Base-by-base conservation (phyloP, 2,329 filamentous ascomycete species). In the Emergomyces pasteurianus region DNA sequence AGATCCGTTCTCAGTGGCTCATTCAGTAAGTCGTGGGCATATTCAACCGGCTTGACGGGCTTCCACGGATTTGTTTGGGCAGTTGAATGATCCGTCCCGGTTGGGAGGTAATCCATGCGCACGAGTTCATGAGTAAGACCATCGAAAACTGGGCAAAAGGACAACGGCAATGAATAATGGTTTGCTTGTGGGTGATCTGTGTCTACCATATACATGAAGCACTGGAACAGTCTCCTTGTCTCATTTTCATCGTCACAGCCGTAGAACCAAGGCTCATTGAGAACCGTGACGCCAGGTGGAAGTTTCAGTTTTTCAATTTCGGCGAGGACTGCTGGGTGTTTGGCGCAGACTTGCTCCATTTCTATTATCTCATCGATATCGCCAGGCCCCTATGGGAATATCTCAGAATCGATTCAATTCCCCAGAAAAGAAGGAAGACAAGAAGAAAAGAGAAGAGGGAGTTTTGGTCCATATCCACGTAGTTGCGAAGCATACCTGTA, bases 241-340 rank as follows among this genome's bases (percentile, higher is more conserved):
- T 76, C 74, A 4, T 75, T 73, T 18, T 66, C 63, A 53, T 74
- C 70, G 4, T 76, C 74, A 0, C 70, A 74, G 70, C 81, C 83
- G 64, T 90, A 91, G 43, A 89, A 89, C 88, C 87, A 91, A 0
- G 83, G 83, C 64, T 85, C 83, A 58, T 79, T 77, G 63, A 83
- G 80, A 23, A 86, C 76, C 1, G 78, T 78, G 7, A 82, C 77
- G 23, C 81, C 83, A 34, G 64, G 81, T 72, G 0, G 83, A 83
- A 86, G 75, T 61, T 84, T 71, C 62, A 86, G 65, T 66, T 86
- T 86, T 40, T 79, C 80, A 60, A 86, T 78, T 63, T 83, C 83
- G 2, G 80, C 81, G 66, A 83, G 75, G 9, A 86, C 83, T 2
- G 75, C 76, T 34, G 79, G 77, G 64, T 86, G 81, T 50, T 76